Evolutionary conservation across 2,329 filamentous ascomycete species (phyloP).

Genomic region (Westerdykella sp.): DNA sequence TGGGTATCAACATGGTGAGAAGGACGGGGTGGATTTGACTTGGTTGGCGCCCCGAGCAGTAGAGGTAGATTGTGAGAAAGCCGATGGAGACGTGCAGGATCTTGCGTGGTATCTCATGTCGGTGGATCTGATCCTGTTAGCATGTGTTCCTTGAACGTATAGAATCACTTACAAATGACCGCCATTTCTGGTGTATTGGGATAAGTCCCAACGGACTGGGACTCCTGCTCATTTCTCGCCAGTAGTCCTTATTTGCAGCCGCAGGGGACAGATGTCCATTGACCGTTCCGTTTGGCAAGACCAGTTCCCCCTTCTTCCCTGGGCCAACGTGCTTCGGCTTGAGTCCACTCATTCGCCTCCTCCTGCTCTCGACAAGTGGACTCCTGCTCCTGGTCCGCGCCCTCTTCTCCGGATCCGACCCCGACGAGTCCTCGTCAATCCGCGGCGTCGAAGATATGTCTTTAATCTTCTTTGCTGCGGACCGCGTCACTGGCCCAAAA

Average conservation of each 20-base stretch:
- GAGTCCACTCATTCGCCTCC: slow-evolving; percentile 49
- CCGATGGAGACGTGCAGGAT: slow-evolving; percentile 91
- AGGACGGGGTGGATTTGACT: slow-evolving; percentile 76
- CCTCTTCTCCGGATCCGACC: slow-evolving; percentile 50
- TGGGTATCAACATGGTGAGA: slow-evolving; percentile 73
- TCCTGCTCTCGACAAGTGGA: slow-evolving; percentile 46
- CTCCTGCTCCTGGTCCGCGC: slow-evolving; percentile 67
- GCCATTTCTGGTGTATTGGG: slow-evolving; percentile 88
- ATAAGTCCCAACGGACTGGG: slow-evolving; percentile 91
- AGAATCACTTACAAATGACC: slow-evolving; percentile 60
- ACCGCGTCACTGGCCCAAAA: slow-evolving; percentile 70
- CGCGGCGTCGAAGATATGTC: slow-evolving; percentile 52
- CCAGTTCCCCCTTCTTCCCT: slow-evolving; percentile 34
- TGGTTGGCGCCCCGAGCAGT: slow-evolving; percentile 71
- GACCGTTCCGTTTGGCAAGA: slow-evolving; percentile 39
- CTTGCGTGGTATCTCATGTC: slow-evolving; percentile 94
- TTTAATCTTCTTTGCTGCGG: slow-evolving; percentile 59
- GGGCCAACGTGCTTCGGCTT: slow-evolving; percentile 41
- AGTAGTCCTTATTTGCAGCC: slow-evolving; percentile 62
- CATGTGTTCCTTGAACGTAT: not conserved
- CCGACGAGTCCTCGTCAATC: slow-evolving; percentile 57
- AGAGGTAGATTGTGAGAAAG: slow-evolving; percentile 84
- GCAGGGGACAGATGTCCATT: slow-evolving; percentile 67
- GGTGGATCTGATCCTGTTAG: slow-evolving; percentile 53
- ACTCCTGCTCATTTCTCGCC: slow-evolving; percentile 83